A percentile compares a stretch with the other conserved stretches of the same genome.
Conservation (phyloP, 2,329 filamentous ascomycete genomes). For the Fusarium sp. region DNA sequence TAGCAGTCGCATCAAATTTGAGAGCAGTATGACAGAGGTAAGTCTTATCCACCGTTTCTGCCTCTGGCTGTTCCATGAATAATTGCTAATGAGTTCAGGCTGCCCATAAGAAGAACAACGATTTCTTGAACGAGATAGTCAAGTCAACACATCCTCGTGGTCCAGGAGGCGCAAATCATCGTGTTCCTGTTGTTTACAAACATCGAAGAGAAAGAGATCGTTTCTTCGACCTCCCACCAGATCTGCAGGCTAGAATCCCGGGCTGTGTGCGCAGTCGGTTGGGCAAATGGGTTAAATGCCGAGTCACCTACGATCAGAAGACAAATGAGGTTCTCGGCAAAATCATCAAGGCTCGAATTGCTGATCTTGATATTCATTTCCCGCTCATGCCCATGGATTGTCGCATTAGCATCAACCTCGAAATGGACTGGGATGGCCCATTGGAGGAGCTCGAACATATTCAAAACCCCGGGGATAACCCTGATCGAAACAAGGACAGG, state of each 20-base stretch:
- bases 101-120: slow-evolving; percentile 86
- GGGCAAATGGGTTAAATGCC: slow-evolving; percentile 56
- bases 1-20: slow-evolving; percentile 74
- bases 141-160: slow-evolving; percentile 67
- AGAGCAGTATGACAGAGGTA: slow-evolving; percentile 92
- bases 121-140: slow-evolving; percentile 80
- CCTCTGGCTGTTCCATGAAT: neutral
- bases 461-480: slow-evolving; percentile 54
- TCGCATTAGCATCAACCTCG: slow-evolving; percentile 92
- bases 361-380: slow-evolving; percentile 87
- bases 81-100: slow-evolving; percentile 58
- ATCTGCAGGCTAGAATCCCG: slow-evolving; percentile 70
- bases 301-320: slow-evolving; percentile 81
- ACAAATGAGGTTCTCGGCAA: slow-evolving; percentile 77
- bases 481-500: slow-evolving; percentile 86
- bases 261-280: slow-evolving; percentile 72
- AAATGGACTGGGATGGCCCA: slow-evolving; percentile 85
- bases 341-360: slow-evolving; percentile 91
- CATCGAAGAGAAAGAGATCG: slow-evolving; percentile 86
- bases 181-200: slow-evolving; percentile 79
- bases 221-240: slow-evolving; percentile 79
- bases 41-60: slow-evolving; percentile 41
- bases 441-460: slow-evolving; percentile 65
- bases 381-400: slow-evolving; percentile 85
- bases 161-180: slow-evolving; percentile 54